Base-by-base conservation (phyloP, 1,284 basidiomycete genomes). In the Mixia osmundae region DNA sequence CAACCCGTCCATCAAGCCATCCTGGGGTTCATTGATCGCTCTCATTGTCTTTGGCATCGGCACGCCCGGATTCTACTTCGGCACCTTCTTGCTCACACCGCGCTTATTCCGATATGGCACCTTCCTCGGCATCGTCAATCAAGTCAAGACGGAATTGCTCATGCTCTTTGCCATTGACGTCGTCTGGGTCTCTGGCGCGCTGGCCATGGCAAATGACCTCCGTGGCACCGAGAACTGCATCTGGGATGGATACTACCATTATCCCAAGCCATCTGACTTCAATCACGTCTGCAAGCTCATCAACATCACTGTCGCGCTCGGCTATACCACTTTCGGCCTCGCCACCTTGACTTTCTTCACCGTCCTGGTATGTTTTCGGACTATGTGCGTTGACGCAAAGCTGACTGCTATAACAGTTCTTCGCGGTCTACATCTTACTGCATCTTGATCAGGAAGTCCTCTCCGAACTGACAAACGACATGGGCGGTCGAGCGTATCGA, bases 11-110 rank as follows among this genome's bases (percentile, higher is more conserved):
- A 50, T 57, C 38, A 44, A 47, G 19, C 56, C 56, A 2, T 51
- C 56, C 1, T 56, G 56, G 54, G 53, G 56, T 1, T 54, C 52
- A 2, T 44, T 56, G 37, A 57, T 57, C 47, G 57, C 53, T 47
- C 39, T 51, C 25, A 51, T 57, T 42, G 41, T 57, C 37, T 50
- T 57, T 37, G 56, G 55, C 29, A 46, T 57, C 30, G 46, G 44
- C 38, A 52, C 54, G 38, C 48, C 56, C 39, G 53, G 52, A 43
- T 51, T 56, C 46, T 50, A 52, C 25, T 57, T 54, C 46, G 54
- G 54, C 39, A 47, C 53, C 32, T 47, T 54, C 41, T 33, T 57
- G 11, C 52, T 56, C 9, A 43, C 52, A 20, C 50, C 52, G 33
- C 47, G 47, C 11, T 50, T 55, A 15, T 49, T 57, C 45, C 43